Evolutionary conservation across 2,329 filamentous ascomycete genomes (phyloP).

Genomic region (Xylariaceae sp.): DNA sequence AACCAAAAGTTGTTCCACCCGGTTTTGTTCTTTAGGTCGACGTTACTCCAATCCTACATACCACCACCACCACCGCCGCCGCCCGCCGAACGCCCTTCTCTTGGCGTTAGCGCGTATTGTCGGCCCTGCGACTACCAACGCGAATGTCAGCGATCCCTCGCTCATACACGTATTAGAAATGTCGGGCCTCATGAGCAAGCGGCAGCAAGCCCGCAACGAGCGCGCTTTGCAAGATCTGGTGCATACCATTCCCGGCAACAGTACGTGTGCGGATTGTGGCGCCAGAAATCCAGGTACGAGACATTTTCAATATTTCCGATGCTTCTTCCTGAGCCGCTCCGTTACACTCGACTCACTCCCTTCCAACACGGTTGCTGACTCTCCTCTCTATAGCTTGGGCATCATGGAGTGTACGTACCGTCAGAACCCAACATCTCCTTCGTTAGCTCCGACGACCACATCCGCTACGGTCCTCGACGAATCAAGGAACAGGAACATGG

Average conservation of each 20-base stretch:
- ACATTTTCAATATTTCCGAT: neutral
- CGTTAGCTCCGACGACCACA: neutral
- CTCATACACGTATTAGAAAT: constrained; percentile 39
- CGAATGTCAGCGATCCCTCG: constrained; percentile 1
- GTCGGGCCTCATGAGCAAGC: constrained; percentile 80
- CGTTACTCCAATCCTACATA: constrained; percentile 18
- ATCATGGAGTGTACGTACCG: constrained; percentile 80
- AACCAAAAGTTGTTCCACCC: constrained; percentile 1
- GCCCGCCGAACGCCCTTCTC: constrained; percentile 12
- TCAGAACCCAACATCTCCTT: constrained; percentile 10
- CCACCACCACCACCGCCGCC: neutral
- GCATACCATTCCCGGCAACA: constrained; percentile 78
- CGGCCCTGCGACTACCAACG: neutral
- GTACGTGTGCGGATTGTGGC: constrained; percentile 88
- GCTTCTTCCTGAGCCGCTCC: neutral
- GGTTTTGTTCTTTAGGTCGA: constrained; percentile 4
- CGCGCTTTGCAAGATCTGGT: constrained; percentile 86
- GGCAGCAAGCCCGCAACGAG: constrained; percentile 97
- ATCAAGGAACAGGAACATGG: constrained; percentile 5
- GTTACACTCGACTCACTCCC: constrained; percentile 3
- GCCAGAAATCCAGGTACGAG: constrained; percentile 82
- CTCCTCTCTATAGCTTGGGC: constrained; percentile 67
- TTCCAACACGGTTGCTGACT: constrained; percentile 9
- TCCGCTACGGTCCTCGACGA: neutral
- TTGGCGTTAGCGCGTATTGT: constrained; percentile 11